Base-by-base conservation (phyloP, 106 monocot genomes). In the Gastrodia elata region DNA sequence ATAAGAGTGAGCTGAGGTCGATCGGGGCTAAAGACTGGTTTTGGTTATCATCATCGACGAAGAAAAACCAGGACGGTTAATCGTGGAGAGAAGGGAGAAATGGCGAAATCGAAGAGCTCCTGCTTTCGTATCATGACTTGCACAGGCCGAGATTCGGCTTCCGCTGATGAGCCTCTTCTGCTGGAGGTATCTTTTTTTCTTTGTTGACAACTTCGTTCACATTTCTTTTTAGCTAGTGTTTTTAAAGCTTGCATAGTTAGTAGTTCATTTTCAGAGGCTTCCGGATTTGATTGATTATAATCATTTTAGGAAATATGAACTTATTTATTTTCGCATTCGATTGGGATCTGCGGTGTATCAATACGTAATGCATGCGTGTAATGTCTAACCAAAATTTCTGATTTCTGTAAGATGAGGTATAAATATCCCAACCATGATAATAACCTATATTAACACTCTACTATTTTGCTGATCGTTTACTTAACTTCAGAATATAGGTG, bases 81-180 rank as follows among this genome's bases (percentile, higher is more conserved):
- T n/a, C n/a, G 52, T 52, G 9, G 4, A 52, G 61, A 28, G 30
- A 10, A 6, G 30, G 61, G n/a, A 58, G 57, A 4, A 61, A 61
- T 61, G 61, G 61, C 11, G 1, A 61, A 61, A 11, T 28, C 32
- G 28, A 61, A 26, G 61, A n/a, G 61, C 14, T 61, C 61, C 8
- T 61, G 61, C 61, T 61, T 61, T 61, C 61, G 13, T 13, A 61
- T 61, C 26, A 61, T 61, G 61, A 5, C 61, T 28, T 61, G 61
- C 61, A 11, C 61, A 9, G 14, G 61, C 61, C 9, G 61, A 26
- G 61, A 61, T 10, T 30, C 61, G 14, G 61, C 61, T 28, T 61
- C 61, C 61, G 14, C 61, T 13, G 61, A 61, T n/a, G 61, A 61
- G 61, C 61, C 30, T 1, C 27, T 30, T 61, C 11, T 61, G 61